Conservation (phyloP, 768 basidiomycete genomes). For the Postia placenta region DNA sequence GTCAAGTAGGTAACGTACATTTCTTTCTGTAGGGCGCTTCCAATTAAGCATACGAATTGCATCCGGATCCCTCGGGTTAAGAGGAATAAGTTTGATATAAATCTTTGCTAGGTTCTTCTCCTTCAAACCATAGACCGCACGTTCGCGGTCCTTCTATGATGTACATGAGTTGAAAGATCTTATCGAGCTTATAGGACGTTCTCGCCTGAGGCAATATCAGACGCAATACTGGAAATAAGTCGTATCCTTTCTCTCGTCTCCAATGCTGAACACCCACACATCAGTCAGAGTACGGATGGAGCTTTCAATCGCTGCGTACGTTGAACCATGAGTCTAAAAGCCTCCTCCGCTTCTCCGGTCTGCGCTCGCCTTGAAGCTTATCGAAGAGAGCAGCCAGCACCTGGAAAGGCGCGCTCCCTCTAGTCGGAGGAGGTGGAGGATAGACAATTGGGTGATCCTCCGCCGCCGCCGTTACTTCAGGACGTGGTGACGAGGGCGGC, state of each 20-base stretch:
- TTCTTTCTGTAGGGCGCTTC: constrained; percentile 73
- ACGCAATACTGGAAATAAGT: constrained; percentile 86
- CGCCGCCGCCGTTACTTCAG: constrained; percentile 10
- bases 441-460: constrained; percentile 27
- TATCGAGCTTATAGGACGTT: background rate
- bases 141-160: constrained; percentile 84
- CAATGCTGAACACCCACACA: constrained; percentile 52
- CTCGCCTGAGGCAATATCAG: constrained; percentile 84
- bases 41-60: constrained; percentile 81
- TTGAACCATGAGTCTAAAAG: constrained; percentile 75
- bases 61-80: constrained; percentile 75
- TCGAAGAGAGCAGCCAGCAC: constrained; percentile 70
- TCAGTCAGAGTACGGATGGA: background rate
- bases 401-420: constrained; percentile 62
- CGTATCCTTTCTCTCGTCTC: constrained; percentile 79
- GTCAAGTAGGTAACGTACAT: constrained; percentile 39
- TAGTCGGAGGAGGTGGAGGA: constrained; percentile 57
- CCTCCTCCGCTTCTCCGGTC: constrained; percentile 66
- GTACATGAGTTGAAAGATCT: background rate
- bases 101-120: constrained; percentile 92
- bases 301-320: constrained; percentile 36
- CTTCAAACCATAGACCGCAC: constrained; percentile 89
- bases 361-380: constrained; percentile 64
- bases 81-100: constrained; percentile 84
- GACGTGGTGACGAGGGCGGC: constrained; percentile 40